phyloP scores from a whole-genome alignment of 495 filamentous ascomycete species.

The Sabuloglossum arenarium region DNA sequence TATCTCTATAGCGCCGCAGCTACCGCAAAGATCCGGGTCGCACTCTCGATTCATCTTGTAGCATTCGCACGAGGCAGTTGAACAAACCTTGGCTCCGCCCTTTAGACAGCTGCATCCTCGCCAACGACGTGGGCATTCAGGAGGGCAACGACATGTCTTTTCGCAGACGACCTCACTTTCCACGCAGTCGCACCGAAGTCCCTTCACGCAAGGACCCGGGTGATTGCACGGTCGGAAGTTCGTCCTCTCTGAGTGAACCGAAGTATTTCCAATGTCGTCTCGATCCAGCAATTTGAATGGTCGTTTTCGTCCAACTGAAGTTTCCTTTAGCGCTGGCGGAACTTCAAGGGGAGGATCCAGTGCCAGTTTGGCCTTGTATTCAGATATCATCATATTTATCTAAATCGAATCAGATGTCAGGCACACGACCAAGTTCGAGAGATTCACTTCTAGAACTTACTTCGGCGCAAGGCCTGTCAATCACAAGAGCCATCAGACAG shows the following conservation, averaged over 20 bases:
- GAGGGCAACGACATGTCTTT: slow-evolving; percentile 38
- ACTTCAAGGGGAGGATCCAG: no score
- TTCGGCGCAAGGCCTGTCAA: slow-evolving; percentile 1
- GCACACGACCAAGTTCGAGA: background rate
- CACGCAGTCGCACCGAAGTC: slow-evolving; percentile 28
- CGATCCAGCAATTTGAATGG: background rate
- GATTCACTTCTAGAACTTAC: background rate
- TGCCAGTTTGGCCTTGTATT: background rate
- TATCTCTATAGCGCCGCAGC: slow-evolving; percentile 39
- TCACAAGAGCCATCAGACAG: background rate
- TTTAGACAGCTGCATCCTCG: slow-evolving; percentile 39
- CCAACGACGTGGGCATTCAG: slow-evolving; percentile 38
- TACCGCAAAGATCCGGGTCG: slow-evolving; percentile 43
- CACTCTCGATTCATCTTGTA: slow-evolving; percentile 43
- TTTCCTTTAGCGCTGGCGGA: background rate
- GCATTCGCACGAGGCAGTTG: slow-evolving; percentile 33
- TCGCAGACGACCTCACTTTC: slow-evolving; percentile 38
- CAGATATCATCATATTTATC: background rate
- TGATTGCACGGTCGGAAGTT: slow-evolving; percentile 20
- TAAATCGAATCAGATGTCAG: background rate
- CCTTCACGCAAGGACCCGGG: slow-evolving; percentile 19
- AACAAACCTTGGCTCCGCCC: slow-evolving; percentile 27
- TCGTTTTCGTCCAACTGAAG: background rate
- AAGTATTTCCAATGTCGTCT: background rate
- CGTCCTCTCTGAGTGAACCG: background rate